These are phyloP conservation scores for Hibiscus syriacus DNA, from an alignment of 345 rosid species.

Conservation along the genomic window DNA sequence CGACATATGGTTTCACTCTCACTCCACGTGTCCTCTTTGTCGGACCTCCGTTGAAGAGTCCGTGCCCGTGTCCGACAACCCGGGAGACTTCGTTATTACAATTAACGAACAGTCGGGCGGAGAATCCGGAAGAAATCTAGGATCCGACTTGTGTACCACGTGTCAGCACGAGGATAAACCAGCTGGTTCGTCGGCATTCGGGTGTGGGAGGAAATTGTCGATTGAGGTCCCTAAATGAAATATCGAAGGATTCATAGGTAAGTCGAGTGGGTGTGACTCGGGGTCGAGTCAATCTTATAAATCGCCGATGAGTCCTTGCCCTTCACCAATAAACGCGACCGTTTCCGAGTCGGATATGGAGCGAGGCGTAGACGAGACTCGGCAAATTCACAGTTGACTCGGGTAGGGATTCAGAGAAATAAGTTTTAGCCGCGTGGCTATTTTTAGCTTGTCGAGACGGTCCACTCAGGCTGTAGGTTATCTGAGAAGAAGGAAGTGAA, in stretches of 20 bases:
- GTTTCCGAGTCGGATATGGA: constrained; percentile 36
- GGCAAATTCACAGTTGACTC: constrained; percentile 6
- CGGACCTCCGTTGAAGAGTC: no score
- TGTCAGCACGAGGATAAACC: constrained; percentile 21
- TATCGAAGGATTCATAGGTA: constrained; percentile 20
- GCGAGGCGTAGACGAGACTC: constrained; percentile 26
- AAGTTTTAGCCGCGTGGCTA: background rate
- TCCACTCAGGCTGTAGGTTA: no score
- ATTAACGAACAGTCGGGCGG: background rate
- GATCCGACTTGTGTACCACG: background rate
- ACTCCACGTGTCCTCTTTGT: no score
- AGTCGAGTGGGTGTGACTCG: constrained; percentile 8
- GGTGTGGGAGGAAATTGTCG: constrained; percentile 30
- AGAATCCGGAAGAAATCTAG: constrained; percentile 16
- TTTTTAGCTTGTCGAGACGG: background rate
- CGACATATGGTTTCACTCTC: constrained; percentile 99
- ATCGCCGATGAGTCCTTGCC: constrained; percentile 33
- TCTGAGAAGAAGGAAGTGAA: no score
- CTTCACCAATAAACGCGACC: constrained; percentile 16
- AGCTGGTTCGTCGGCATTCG: constrained; percentile 16
- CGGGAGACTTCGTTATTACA: no score
- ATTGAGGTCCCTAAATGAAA: constrained; percentile 32
- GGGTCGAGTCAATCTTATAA: constrained; percentile 32
- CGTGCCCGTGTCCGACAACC: no score
- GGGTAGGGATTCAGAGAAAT: background rate